Percentiles rank a stretch among this genome's conserved stretches.
These are phyloP conservation scores for Paramecium sexaurelia DNA, from an alignment of 73 alveolate genomes.

Conservation along the genomic window DNA sequence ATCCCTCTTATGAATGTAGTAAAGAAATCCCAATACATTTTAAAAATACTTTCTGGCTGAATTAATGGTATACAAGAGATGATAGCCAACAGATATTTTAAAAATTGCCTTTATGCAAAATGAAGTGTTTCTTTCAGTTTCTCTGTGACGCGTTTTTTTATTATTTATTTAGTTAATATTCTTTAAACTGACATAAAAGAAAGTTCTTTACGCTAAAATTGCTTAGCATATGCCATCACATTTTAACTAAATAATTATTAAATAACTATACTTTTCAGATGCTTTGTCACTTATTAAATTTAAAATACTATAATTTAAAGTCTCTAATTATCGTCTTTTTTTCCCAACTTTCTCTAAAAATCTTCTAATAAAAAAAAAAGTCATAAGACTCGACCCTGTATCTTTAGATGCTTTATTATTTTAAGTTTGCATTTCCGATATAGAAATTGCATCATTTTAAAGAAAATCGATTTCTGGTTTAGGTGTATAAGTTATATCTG, in stretches of 20 bases:
- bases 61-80: background rate
- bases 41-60: background rate
- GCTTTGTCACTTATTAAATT: conserved; percentile 16
- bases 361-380: background rate
- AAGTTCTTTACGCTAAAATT: background rate
- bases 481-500: background rate
- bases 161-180: background rate
- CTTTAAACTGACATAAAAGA: background rate
- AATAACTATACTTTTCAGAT: background rate
- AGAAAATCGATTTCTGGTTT: background rate
- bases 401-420: background rate
- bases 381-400: background rate
- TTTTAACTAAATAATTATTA: background rate
- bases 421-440: background rate
- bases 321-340: background rate
- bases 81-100: background rate
- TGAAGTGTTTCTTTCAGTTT: background rate
- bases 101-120: background rate
- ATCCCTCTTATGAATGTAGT: background rate
- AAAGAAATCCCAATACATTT: conserved; percentile 29
- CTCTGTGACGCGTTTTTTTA: background rate
- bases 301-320: background rate
- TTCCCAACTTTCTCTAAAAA: background rate
- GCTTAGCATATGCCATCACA: background rate
- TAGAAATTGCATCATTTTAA: background rate